Evolutionary conservation across 208 protist species (phyloP), one percentile per base, ranked within the genome.

Genomic region (Sergeia podlipaevii): DNA sequence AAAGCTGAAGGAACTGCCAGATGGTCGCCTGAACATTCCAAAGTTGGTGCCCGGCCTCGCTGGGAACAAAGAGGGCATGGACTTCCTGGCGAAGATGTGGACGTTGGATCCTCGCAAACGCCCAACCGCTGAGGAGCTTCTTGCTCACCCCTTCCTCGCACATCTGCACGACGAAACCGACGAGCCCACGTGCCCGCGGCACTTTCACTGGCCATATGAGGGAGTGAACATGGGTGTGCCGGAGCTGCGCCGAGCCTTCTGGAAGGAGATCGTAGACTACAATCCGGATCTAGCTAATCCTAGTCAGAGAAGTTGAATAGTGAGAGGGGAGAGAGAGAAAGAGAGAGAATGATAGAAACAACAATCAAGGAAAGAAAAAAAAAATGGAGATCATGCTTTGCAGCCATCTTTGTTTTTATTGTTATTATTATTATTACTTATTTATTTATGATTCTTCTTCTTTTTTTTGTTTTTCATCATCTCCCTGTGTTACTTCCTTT

Each of bases 181-280:
- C 28, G 84, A 92, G 76, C 88, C 88, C 23, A 70, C 49, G 43
- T 92, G 81, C 67, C 57, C 72, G 11, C 43, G 49, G 1, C 60
- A 57, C 13, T 95, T 95, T 43, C 42, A 67, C 26, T 95, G 88
- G 84, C 60, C 70, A 17, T 89, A 95, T 65, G 88, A 95, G 65
- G 60, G 65, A 20, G 50, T 66, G 23, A 61, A 68, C 42, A 91
- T 95, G 85, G 67, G 60, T 37, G 74, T 70, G 21, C n/a, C 58
- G 11, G 70, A 80, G 36, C 77, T 95, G 41, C 75, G 88, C 23
- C 62, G 64, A 1, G 88, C 85, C 8, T 95, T 95, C 62, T 95
- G 88, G 88, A 76, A 82, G 46, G 84, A 93, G n/a, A 92, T 95
- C 43, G 69, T 67, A 10, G 67, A 74, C 34, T 95, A 78, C 75